These are phyloP conservation scores for Parathielavia appendiculata DNA, from an alignment of 495 filamentous ascomycete species.

Conservation along the genomic window DNA sequence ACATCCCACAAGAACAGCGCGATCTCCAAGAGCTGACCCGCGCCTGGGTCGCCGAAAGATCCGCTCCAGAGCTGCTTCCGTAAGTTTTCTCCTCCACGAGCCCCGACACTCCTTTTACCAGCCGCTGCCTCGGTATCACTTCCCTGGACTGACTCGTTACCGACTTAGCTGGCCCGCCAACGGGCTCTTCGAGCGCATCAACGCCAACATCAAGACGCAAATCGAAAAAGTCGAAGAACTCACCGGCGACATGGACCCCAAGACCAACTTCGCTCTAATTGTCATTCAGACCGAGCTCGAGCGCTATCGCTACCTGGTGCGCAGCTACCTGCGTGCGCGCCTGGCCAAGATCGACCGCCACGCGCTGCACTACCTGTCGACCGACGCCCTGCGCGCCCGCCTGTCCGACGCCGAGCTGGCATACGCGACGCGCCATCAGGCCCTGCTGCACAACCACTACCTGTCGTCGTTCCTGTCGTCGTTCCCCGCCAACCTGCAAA, in stretches of 20 bases:
- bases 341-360: slow-evolving; percentile 81
- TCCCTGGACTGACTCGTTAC: too few relatives aligned
- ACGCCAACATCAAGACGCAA: slow-evolving; percentile 62
- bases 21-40: slow-evolving; percentile 88
- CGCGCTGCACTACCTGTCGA: slow-evolving; percentile 56
- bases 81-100: slow-evolving; percentile 24
- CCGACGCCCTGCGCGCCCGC: slow-evolving; percentile 39
- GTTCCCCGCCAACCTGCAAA: slow-evolving; percentile 70
- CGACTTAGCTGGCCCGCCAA: slow-evolving; percentile 45
- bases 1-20: slow-evolving; percentile 54
- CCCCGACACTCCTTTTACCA: not conserved
- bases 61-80: slow-evolving; percentile 71
- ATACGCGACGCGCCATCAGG: slow-evolving; percentile 78
- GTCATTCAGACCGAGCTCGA: slow-evolving; percentile 96
- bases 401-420: slow-evolving; percentile 69
- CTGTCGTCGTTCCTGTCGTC: slow-evolving; percentile 69
- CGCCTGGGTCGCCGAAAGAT: slow-evolving; percentile 87
- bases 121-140: slow-evolving; percentile 15
- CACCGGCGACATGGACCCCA: slow-evolving; percentile 75
- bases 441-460: slow-evolving; percentile 76
- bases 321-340: slow-evolving; percentile 76
- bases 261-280: slow-evolving; percentile 84
- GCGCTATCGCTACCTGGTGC: slow-evolving; percentile 82
- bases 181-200: slow-evolving; percentile 62
- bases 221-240: slow-evolving; percentile 70